Base-by-base conservation (phyloP, 495 filamentous ascomycete genomes). In the Tuber melanosporum region DNA sequence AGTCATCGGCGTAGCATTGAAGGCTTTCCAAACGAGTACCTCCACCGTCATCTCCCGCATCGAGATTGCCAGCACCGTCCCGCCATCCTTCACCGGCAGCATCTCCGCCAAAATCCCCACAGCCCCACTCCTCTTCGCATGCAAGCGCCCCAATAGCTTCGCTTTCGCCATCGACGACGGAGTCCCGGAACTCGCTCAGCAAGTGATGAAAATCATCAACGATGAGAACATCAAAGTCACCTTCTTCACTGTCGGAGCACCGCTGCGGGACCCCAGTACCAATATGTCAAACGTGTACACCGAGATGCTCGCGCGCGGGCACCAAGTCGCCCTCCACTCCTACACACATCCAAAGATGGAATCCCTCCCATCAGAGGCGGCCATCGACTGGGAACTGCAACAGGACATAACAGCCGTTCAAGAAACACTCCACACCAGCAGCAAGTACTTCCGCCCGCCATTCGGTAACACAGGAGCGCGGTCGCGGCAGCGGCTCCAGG, bases 111-210 rank as follows among this genome's bases (percentile, higher is more conserved):
- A 93, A 84, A 83, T 92, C 22, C 87, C 90, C 0, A 91, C 86
- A 0, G 91, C 91, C 6, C 85, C 84, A 5, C 83, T 94, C 49
- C 84, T 90, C 49, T 90, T 93, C 76, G 85, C 87, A 17, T 94
- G 92, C 86, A 90, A 87, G 52, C 87, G 91, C 14, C 91, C 92
- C 70, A 91, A 92, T 81, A 90, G 88, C 0, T 93, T 94, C 83
- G 92, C 92, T 0, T 92, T 94, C 83, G 92, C 92, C 73, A 94
- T 94, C 80, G 92, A 94, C 83, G 92, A 94, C 83, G 92, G 92
- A 9, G 85, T 89, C 76, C 92, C 92, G 10, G 75, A 85, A 46
- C 87, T 86, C 75, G 90, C 91, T 8, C 86, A 89, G 78, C 81
- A 88, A 76, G 89, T 94, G 49, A 89, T 92, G 87, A 81, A 87